Evolutionary conservation across 2,329 filamentous ascomycete species (phyloP).

Genomic region (Colletotrichum falcatum): DNA sequence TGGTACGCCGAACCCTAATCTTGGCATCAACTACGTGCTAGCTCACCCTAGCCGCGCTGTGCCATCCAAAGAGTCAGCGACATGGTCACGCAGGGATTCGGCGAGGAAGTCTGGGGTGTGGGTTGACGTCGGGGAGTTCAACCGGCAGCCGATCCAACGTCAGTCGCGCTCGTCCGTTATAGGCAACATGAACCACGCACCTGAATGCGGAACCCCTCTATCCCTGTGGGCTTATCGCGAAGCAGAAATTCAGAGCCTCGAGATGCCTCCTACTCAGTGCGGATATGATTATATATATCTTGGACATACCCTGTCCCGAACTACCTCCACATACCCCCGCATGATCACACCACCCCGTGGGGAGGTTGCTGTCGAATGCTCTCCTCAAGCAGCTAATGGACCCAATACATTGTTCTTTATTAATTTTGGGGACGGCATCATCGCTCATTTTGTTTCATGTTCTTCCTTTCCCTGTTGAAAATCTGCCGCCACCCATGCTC

Average conservation of each 20-base stretch:
- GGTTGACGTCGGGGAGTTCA: constrained; percentile 3
- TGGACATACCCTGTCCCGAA: constrained; percentile 6
- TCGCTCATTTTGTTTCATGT: background rate
- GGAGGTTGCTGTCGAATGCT: constrained; percentile 5
- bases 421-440: background rate
- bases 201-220: background rate
- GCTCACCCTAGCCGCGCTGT: background rate
- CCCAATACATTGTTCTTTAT: background rate
- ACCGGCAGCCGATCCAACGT: constrained; percentile 3
- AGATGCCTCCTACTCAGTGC: constrained; percentile 5
- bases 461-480: background rate
- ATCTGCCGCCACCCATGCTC: background rate
- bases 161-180: background rate
- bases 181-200: constrained; percentile 26
- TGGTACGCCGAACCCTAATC: constrained; percentile 2
- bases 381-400: constrained; percentile 5
- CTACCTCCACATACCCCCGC: constrained; percentile 30
- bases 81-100: background rate
- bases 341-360: constrained; percentile 25
- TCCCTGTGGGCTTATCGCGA: background rate
- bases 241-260: constrained; percentile 29
- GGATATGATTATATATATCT: background rate
- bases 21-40: background rate
- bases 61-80: constrained; percentile 9
- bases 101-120: constrained; percentile 5